Conservation (phyloP, 1,284 basidiomycete genomes). For the Leccinum fallax region DNA sequence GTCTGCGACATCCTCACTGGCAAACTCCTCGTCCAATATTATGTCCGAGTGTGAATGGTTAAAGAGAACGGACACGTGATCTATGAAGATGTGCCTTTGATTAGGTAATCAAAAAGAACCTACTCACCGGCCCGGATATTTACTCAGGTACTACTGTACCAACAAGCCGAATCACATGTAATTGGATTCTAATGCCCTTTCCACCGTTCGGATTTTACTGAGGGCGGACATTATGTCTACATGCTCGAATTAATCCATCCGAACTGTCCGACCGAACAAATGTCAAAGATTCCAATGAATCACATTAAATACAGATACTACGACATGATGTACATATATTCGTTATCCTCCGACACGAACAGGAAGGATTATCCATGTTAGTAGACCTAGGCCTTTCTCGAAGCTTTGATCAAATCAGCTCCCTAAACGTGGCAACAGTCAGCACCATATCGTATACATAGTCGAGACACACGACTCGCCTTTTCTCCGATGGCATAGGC, state of each 20-base stretch:
- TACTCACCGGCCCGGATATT: no score
- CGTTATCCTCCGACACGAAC: background rate
- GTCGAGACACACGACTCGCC: conserved; percentile 2
- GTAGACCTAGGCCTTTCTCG: background rate
- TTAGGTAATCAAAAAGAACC: background rate
- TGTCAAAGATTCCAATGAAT: background rate
- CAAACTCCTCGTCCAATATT: background rate
- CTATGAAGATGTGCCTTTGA: background rate
- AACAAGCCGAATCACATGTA: background rate
- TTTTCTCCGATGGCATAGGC: conserved; percentile 26
- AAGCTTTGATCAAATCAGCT: conserved; percentile 12
- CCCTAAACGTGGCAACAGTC: conserved; percentile 11
- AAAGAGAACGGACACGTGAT: conserved; percentile 2
- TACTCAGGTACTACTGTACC: no score
- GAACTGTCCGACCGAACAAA: background rate
- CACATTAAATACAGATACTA: conserved; percentile 3
- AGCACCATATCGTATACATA: background rate
- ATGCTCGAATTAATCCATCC: background rate
- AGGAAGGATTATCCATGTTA: background rate
- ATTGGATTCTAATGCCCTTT: background rate
- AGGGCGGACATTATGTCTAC: background rate
- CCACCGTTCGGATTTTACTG: background rate
- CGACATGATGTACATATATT: background rate
- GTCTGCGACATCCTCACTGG: conserved; percentile 55
- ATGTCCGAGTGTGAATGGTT: background rate